A percentile compares a stretch with the other conserved stretches of the same genome.
Evolutionary conservation across 164 flowering plant genomes (phyloP).

Genomic region (Tetrastigma voinierianum): DNA sequence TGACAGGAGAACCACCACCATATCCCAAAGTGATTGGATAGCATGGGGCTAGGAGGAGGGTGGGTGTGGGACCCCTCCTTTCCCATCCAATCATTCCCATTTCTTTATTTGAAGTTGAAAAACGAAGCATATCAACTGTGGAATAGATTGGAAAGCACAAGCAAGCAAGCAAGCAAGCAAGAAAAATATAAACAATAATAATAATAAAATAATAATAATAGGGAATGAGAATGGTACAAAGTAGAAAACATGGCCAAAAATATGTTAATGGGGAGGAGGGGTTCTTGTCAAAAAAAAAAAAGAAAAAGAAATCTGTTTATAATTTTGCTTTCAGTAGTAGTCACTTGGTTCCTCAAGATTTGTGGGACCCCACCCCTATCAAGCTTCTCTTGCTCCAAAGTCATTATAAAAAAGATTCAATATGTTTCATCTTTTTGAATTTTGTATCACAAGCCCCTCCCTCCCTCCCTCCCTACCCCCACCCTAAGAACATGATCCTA

Average conservation of each 20-base stretch:
- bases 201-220: too few species aligned
- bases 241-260: not conserved
- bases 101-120: constrained; percentile 17
- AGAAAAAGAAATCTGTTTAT: constrained; percentile 19
- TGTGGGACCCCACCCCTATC: constrained; percentile 23
- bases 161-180: constrained; percentile 14
- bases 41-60: constrained; percentile 9
- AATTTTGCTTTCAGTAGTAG: constrained; percentile 15
- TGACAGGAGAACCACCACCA: constrained; percentile 10
- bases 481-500: constrained; percentile 16
- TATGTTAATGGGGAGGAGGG: constrained; percentile 26
- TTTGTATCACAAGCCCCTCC: not conserved
- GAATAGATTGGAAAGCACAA: constrained; percentile 13
- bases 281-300: constrained; percentile 33
- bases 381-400: constrained; percentile 23
- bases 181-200: not conserved
- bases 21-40: constrained; percentile 20
- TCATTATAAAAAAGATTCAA: constrained; percentile 38
- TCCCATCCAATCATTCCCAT: constrained; percentile 18
- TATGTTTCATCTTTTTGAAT: constrained; percentile 27
- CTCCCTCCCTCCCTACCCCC: too few species aligned
- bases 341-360: constrained; percentile 24
- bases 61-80: constrained; percentile 17
- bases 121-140: constrained; percentile 21
- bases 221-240: constrained; percentile 18